Base-by-base conservation (phyloP, 1,284 basidiomycete species). In the Chalciporus sp. region DNA sequence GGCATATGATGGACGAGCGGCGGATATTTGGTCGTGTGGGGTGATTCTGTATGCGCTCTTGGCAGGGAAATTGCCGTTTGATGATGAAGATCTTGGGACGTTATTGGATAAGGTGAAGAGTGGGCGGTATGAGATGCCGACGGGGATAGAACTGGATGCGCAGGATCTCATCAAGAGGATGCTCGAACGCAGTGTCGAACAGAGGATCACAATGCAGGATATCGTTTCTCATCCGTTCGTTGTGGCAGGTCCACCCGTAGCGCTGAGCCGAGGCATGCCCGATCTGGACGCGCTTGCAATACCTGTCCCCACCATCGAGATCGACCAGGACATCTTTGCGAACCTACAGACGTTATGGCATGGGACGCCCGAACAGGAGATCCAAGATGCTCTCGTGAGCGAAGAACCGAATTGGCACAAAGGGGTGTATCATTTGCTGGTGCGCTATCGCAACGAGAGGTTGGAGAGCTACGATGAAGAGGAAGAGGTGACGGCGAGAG, bases 1-100 rank as follows among this genome's bases (percentile, higher is more conserved):
- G 54, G 85, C 88, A 26, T 99, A 99, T 73, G 86, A 95, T 64
- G 23, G 96, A 23, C 84, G 88, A 2, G 83, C 85, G 16, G 88
- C 94, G 40, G 97, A 99, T 72, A 94, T 98, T 69, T 99, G 97
- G 97, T 97, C 94, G 31, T 98, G 96, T 69, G 97, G 97, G 54
- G 88, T 99, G 70, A 96, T 98, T 63, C 83, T 99, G 50, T 96
- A 90, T 64, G 95, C 94, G 12, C 79, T 99, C 14, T 80, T 99
- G 26, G 89, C 88, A n/a, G 96, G 95, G 6, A 81, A 85, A 37
- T 78, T 99, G 39, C 97, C 97, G 3, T 99, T 99, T 69, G 95
- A 99, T 72, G 92, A 96, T 65, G 86, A 90, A 55, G 84, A 90
- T 68, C 84, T 94, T 52, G 80, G 82, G 20, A 74, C 79, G 16